These are phyloP conservation scores for Fermentozyma sake DNA, from an alignment of 1,139 yeast species.

Conservation along the genomic window DNA sequence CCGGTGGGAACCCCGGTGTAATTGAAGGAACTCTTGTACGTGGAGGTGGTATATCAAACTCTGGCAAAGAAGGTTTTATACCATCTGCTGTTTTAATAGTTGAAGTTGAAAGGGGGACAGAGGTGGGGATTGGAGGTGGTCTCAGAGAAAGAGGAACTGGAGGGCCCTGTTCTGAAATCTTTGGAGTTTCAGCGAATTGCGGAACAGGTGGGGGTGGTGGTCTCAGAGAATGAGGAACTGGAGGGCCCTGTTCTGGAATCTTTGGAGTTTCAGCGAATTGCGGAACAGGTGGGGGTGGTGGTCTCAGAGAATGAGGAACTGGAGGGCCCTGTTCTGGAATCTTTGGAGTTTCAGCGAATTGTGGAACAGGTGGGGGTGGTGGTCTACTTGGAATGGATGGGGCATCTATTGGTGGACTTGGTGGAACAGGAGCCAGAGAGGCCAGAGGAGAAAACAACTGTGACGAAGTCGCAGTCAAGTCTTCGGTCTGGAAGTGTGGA, in stretches of 20 bases:
- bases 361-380: conserved; percentile 4
- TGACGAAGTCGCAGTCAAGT: conserved; percentile 7
- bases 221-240: conserved; percentile 3
- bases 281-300: conserved; percentile 9
- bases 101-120: conserved; percentile 2
- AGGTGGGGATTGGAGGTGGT: conserved; percentile 3
- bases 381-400: conserved; percentile 8
- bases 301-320: too few relatives aligned
- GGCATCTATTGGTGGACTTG: conserved; percentile 7
- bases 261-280: background rate
- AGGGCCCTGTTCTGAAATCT: conserved; percentile 2
- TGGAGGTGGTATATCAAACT: conserved; percentile 1
- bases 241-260: conserved; percentile 2
- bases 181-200: conserved; percentile 3
- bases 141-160: conserved; percentile 3
- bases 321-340: too few relatives aligned
- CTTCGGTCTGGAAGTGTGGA: too few relatives aligned
- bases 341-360: conserved; percentile 3
- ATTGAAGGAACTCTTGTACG: background rate
- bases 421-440: conserved; percentile 11
- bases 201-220: conserved; percentile 4
- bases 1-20: conserved; percentile 2
- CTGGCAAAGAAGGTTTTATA: background rate
- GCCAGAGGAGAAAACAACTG: conserved; percentile 4
- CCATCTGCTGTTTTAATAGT: background rate